Evolutionary conservation across 176 grass and related monocot species (phyloP).

Genomic region (Eremochloa ophiuroides): DNA sequence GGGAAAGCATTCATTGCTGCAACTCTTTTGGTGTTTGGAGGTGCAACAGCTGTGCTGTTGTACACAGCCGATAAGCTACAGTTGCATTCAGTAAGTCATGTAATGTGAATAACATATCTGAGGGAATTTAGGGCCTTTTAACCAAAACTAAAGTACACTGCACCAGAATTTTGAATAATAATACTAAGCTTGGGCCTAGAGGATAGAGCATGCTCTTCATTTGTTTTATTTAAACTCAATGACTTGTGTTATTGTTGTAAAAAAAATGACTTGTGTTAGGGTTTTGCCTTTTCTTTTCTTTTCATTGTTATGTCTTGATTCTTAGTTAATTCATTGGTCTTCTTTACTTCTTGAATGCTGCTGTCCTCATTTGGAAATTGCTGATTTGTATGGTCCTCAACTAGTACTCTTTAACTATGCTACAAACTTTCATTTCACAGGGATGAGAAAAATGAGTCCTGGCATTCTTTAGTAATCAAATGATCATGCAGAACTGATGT

Average conservation of each 20-base stretch:
- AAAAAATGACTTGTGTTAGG: neutral
- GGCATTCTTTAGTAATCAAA: neutral
- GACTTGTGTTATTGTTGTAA: neutral
- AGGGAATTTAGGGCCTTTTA: neutral
- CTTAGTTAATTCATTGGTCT: neutral
- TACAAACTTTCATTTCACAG: neutral
- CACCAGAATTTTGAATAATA: neutral
- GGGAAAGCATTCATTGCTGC: constrained; percentile 75
- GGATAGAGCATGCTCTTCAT: neutral
- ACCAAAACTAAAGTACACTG: neutral
- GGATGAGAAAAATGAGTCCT: neutral
- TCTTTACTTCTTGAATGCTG: neutral
- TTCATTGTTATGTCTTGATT: neutral
- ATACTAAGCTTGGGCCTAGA: neutral
- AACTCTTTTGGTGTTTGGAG: constrained; percentile 78
- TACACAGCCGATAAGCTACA: constrained; percentile 70
- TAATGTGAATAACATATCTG: constrained; percentile 7
- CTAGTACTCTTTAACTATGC: neutral
- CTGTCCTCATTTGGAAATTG: neutral
- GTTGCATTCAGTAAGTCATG: constrained; percentile 69
- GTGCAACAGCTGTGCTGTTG: constrained; percentile 40
- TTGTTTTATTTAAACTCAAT: neutral
- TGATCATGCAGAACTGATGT: neutral
- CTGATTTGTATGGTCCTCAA: neutral
- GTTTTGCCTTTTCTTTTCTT: neutral